Evolutionary conservation across 2,329 filamentous ascomycete species (phyloP).

Genomic region (Alternaria angustiovoidea): DNA sequence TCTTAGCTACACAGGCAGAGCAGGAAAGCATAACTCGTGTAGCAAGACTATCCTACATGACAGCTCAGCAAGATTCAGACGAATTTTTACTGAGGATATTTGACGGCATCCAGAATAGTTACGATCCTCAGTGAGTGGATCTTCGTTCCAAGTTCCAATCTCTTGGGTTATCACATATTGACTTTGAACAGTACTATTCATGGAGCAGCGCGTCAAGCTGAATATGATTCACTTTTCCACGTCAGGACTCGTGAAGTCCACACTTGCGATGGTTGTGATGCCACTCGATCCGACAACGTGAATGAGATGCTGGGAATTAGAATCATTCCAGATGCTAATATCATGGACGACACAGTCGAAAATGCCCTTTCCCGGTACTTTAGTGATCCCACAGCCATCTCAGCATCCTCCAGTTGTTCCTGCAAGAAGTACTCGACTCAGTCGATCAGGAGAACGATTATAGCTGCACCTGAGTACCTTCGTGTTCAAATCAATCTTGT

Average conservation of each 20-base stretch:
- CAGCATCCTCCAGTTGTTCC: too few species aligned
- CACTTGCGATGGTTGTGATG: not conserved
- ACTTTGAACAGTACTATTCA: not conserved
- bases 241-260: not conserved
- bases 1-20: too few species aligned
- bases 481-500: not conserved
- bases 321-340: too few species aligned
- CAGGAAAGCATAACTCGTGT: too few species aligned
- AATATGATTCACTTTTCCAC: not conserved
- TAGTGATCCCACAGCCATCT: not conserved
- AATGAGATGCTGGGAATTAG: too few species aligned
- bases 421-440: not conserved
- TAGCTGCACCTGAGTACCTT: slow-evolving; percentile 4
- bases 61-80: not conserved
- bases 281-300: not conserved
- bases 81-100: not conserved
- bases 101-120: not conserved
- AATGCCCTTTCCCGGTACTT: not conserved
- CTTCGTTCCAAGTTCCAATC: too few species aligned
- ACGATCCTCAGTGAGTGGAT: not conserved
- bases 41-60: not conserved
- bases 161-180: not conserved
- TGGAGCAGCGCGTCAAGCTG: not conserved
- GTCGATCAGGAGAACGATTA: not conserved
- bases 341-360: too few species aligned